Evolutionary conservation across 306 rosid species (phyloP).

Genomic region (Betula pendula): DNA sequence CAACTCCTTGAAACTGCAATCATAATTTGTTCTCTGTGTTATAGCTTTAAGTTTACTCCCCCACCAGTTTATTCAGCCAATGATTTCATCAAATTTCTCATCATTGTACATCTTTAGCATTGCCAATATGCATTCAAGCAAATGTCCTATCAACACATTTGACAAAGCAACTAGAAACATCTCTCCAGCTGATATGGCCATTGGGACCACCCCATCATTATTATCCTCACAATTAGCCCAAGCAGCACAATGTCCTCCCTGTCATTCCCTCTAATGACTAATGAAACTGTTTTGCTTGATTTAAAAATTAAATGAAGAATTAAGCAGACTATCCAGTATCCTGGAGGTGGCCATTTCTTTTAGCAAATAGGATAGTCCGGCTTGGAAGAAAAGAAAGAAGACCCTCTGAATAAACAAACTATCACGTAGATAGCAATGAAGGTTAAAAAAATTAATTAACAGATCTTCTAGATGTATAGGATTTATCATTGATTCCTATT

Average conservation of each 20-base stretch:
- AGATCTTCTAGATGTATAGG: neutral
- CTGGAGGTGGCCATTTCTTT: neutral
- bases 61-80: neutral
- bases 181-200: neutral
- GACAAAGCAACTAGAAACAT: neutral
- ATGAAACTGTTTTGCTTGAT: neutral
- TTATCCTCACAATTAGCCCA: neutral
- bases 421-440: neutral
- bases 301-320: neutral
- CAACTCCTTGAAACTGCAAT: neutral
- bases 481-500: neutral
- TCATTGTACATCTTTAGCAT: neutral
- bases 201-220: neutral
- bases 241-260: neutral
- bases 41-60: neutral
- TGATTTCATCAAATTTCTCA: slow-evolving; percentile 5
- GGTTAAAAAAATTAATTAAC: neutral
- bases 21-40: neutral
- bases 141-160: neutral
- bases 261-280: neutral
- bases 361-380: neutral
- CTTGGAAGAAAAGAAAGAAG: neutral
- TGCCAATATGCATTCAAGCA: neutral
- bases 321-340: neutral
- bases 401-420: neutral